phyloP scores from a whole-genome alignment of 805 yeast species.

The Tetrapisispora arboricola region DNA sequence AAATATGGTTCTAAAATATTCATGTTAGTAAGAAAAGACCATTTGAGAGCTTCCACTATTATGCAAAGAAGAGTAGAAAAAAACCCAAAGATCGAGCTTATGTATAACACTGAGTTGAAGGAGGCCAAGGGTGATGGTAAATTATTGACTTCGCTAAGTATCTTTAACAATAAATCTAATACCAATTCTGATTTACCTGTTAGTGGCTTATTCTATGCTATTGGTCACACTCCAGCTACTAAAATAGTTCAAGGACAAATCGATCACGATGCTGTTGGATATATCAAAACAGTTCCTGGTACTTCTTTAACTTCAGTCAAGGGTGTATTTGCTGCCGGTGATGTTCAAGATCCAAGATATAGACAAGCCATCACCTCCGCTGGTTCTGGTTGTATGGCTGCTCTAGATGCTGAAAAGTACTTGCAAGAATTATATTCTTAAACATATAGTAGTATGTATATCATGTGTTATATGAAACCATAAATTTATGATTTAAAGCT shows the following conservation, averaged over 20 bases:
- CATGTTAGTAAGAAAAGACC: slow-evolving; percentile 88
- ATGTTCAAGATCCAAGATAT: slow-evolving; percentile 92
- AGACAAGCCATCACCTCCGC: slow-evolving; percentile 99
- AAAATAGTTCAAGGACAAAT: slow-evolving; percentile 64
- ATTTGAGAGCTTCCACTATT: slow-evolving; percentile 86
- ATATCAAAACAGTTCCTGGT: slow-evolving; percentile 85
- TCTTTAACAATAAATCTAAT: slow-evolving; percentile 64
- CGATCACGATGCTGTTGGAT: slow-evolving; percentile 80
- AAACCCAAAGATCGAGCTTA: slow-evolving; percentile 82
- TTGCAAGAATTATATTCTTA: slow-evolving; percentile 41
- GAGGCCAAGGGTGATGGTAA: slow-evolving; percentile 96
- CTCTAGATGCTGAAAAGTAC: slow-evolving; percentile 84
- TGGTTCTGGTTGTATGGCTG: slow-evolving; percentile 99
- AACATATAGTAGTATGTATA: too few species aligned
- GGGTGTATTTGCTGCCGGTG: slow-evolving; percentile 98
- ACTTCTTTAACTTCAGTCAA: slow-evolving; percentile 76
- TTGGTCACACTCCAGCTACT: slow-evolving; percentile 97
- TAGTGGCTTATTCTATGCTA: slow-evolving; percentile 93
- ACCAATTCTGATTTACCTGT: slow-evolving; percentile 62
- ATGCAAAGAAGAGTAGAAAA: slow-evolving; percentile 88
- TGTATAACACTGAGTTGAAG: slow-evolving; percentile 73
- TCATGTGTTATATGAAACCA: neutral
- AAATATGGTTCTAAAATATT: slow-evolving; percentile 95
- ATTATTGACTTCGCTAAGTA: slow-evolving; percentile 51
- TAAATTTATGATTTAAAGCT: too few species aligned